phyloP scores from a whole-genome alignment of 768 basidiomycete genomes.

The Hirschioporus abietinus region DNA sequence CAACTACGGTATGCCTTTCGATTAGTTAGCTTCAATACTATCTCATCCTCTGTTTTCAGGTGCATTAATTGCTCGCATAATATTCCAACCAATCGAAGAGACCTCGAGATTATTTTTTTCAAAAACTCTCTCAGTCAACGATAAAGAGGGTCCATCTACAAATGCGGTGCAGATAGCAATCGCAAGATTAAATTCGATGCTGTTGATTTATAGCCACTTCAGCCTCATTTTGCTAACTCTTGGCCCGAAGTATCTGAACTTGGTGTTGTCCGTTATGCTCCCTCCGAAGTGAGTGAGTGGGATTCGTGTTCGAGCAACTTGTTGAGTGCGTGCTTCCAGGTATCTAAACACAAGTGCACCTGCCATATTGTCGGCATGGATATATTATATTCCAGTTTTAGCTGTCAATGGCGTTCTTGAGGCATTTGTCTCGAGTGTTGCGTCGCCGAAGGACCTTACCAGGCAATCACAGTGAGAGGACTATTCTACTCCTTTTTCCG shows the following conservation, averaged over 20 bases:
- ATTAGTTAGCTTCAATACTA: not conserved
- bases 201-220: conserved; percentile 61
- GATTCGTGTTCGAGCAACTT: not conserved
- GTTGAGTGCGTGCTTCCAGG: conserved; percentile 29
- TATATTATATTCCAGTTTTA: conserved; percentile 86
- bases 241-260: conserved; percentile 67
- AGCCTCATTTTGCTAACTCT: conserved; percentile 70
- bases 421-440: conserved; percentile 82
- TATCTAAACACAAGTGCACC: conserved; percentile 80
- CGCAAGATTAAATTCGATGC: conserved; percentile 47
- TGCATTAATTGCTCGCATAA: conserved; percentile 84
- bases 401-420: conserved; percentile 90
- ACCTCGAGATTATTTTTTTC: conserved; percentile 88
- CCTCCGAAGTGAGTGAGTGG: conserved; percentile 30
- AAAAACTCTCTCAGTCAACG: conserved; percentile 37
- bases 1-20: conserved; percentile 72
- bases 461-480: conserved; percentile 54
- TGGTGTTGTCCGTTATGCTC: conserved; percentile 64
- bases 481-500: not conserved
- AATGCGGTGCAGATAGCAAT: conserved; percentile 32
- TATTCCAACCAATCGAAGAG: conserved; percentile 96
- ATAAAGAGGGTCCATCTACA: conserved; percentile 4
- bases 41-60: conserved; percentile 39
- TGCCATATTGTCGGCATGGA: conserved; percentile 68
- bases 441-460: conserved; percentile 59